Percentiles rank a stretch among this genome's conserved stretches.
Evolutionary conservation across 2,329 filamentous ascomycete genomes (phyloP).

Genomic region (Fulvia fulva): DNA sequence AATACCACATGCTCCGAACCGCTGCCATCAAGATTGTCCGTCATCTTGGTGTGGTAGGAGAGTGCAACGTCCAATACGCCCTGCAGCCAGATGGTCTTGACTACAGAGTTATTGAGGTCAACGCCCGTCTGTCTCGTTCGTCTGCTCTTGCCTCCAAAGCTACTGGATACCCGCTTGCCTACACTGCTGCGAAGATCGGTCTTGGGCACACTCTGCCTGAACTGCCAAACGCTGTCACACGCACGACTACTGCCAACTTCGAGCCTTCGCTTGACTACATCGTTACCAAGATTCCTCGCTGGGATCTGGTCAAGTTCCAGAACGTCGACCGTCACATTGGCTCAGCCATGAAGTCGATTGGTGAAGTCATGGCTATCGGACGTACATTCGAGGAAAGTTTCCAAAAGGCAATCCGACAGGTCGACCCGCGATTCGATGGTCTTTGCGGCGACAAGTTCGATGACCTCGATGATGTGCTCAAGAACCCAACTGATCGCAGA

Average conservation of each 20-base stretch:
- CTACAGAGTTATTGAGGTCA: conserved; percentile 98
- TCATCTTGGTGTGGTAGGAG: conserved; percentile 92
- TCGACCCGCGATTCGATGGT: conserved; percentile 85
- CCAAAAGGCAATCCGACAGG: conserved; percentile 96
- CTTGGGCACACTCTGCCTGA: conserved; percentile 93
- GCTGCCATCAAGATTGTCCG: conserved; percentile 98
- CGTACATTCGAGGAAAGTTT: conserved; percentile 98
- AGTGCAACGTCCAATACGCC: conserved; percentile 98
- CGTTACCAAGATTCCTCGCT: conserved; percentile 96
- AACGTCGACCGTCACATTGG: conserved; percentile 97
- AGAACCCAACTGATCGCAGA: conserved; percentile 90
- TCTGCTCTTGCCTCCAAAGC: conserved; percentile 97
- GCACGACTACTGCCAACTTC: conserved; percentile 98
- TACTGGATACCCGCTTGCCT: conserved; percentile 93
- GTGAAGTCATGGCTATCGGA: conserved; percentile 98
- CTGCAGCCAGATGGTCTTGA: conserved; percentile 94
- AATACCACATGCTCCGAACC: conserved; percentile 98
- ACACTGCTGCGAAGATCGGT: conserved; percentile 97
- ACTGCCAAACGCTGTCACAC: conserved; percentile 94
- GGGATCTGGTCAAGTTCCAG: conserved; percentile 98
- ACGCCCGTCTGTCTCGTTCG: conserved; percentile 94
- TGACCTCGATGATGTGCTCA: conserved; percentile 81
- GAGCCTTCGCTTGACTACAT: conserved; percentile 97
- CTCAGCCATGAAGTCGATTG: conserved; percentile 97
- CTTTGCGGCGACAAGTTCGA: conserved; percentile 96